A percentile compares a stretch with the other conserved stretches of the same genome.
Evolutionary conservation across 495 filamentous ascomycete genomes (phyloP).

Genomic region (Rostrohypoxylon terebratum): DNA sequence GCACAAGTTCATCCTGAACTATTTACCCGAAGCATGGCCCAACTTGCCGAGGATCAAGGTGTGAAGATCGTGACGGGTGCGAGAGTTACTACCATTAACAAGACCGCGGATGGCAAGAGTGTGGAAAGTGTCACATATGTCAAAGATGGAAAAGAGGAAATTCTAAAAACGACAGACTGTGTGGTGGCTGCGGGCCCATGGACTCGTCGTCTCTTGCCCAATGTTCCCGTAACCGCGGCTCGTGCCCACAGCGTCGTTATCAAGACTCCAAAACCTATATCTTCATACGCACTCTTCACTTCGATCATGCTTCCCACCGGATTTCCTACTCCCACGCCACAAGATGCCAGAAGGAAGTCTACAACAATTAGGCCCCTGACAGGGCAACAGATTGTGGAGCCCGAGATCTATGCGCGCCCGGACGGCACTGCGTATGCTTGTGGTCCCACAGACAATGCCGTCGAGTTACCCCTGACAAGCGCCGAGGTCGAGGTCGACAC

Average conservation of each 20-base stretch:
- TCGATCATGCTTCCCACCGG: constrained; percentile 76
- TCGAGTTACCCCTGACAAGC: constrained; percentile 75
- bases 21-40: constrained; percentile 84
- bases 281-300: constrained; percentile 84
- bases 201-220: constrained; percentile 76
- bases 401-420: constrained; percentile 90
- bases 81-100: constrained; percentile 42
- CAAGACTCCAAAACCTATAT: constrained; percentile 68
- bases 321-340: constrained; percentile 50
- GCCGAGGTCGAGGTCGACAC: constrained; percentile 80
- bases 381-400: constrained; percentile 67
- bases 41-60: constrained; percentile 78
- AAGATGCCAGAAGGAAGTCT: constrained; percentile 54
- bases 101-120: constrained; percentile 25
- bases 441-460: constrained; percentile 73
- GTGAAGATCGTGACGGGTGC: constrained; percentile 73
- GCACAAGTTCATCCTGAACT: constrained; percentile 90
- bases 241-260: constrained; percentile 88
- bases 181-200: constrained; percentile 85
- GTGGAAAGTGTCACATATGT: constrained; percentile 54
- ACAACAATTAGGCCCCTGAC: constrained; percentile 40
- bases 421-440: constrained; percentile 87
- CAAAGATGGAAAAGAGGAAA: constrained; percentile 71
- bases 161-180: constrained; percentile 49
- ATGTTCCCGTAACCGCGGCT: constrained; percentile 78